Conservation (phyloP, 2,329 filamentous ascomycete genomes). For the Pyrenochaeta sp. region DNA sequence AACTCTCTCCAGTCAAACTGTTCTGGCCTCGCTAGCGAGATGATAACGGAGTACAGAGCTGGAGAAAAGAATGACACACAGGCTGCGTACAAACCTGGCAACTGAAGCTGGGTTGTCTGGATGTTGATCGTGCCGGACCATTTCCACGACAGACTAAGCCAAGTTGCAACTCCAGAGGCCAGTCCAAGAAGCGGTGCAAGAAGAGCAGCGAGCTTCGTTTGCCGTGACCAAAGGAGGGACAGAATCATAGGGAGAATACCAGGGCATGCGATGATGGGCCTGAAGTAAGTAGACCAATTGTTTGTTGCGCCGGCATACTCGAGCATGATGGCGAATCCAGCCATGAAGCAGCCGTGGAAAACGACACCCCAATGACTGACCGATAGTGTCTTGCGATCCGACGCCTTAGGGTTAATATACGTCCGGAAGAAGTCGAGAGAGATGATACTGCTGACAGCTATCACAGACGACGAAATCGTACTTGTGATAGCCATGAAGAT, state of each 20-base stretch:
- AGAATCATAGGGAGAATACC: constrained; percentile 82
- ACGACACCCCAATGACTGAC: constrained; percentile 77
- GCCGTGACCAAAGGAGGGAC: constrained; percentile 79
- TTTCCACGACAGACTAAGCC: constrained; percentile 15
- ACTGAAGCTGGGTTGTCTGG: constrained; percentile 65
- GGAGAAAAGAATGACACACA: constrained; percentile 81
- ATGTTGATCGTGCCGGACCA: constrained; percentile 36
- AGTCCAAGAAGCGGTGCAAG: constrained; percentile 37
- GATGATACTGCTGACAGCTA: constrained; percentile 81
- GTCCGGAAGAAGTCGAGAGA: constrained; percentile 88
- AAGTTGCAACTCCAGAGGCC: constrained; percentile 12
- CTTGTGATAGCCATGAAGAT: constrained; percentile 58
- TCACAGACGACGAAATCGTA: constrained; percentile 53
- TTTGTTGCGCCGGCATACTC: constrained; percentile 60
- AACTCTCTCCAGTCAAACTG: constrained; percentile 19
- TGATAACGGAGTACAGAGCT: constrained; percentile 60
- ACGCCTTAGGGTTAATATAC: constrained; percentile 80
- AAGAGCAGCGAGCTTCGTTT: constrained; percentile 76
- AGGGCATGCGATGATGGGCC: constrained; percentile 83
- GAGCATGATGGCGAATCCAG: constrained; percentile 77
- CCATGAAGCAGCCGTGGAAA: constrained; percentile 77
- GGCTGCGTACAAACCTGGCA: constrained; percentile 83
- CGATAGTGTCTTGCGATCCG: constrained; percentile 76
- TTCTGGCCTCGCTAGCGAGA: constrained; percentile 9
- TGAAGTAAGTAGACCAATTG: constrained; percentile 88